Evolutionary conservation across 208 protist species (phyloP).

Genomic region (Wallacemonas sp.): DNA sequence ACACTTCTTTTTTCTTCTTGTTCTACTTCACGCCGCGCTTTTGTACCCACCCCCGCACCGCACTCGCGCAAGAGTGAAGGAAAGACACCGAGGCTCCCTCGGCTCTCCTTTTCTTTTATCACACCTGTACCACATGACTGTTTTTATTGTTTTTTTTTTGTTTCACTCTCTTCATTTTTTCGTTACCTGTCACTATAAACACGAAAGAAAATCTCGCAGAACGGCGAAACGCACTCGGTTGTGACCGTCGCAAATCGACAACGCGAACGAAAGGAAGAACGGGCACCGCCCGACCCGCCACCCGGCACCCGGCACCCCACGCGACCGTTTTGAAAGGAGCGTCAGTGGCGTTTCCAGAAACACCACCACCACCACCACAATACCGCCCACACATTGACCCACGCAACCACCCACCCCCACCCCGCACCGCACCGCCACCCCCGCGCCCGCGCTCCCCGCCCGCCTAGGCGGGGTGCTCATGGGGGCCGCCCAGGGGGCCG

Average conservation of each 20-base stretch:
- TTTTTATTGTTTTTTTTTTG: constrained; percentile 14
- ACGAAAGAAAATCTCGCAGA: not conserved
- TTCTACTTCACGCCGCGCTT: not conserved
- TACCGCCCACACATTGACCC: too few species aligned
- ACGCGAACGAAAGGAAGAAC: not conserved
- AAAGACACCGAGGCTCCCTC: not conserved
- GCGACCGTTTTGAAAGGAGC: not conserved
- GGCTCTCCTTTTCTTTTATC: constrained; percentile 12
- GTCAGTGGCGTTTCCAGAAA: not conserved
- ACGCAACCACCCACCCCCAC: too few species aligned
- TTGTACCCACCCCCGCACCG: not conserved
- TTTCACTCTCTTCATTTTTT: constrained; percentile 10
- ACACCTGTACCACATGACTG: constrained; percentile 5
- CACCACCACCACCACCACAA: not conserved
- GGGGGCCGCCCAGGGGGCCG: too few species aligned
- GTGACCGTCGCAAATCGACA: not conserved
- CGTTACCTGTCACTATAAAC: not conserved
- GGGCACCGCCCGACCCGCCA: too few species aligned
- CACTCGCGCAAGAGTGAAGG: not conserved
- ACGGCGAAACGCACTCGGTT: not conserved
- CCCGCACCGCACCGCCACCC: too few species aligned
- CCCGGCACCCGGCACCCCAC: too few species aligned
- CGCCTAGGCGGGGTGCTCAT: too few species aligned
- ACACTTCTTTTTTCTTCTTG: not conserved
- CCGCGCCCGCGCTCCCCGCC: too few species aligned